Evolutionary conservation across 495 filamentous ascomycete genomes (phyloP).

Genomic region (Evernia prunastri): DNA sequence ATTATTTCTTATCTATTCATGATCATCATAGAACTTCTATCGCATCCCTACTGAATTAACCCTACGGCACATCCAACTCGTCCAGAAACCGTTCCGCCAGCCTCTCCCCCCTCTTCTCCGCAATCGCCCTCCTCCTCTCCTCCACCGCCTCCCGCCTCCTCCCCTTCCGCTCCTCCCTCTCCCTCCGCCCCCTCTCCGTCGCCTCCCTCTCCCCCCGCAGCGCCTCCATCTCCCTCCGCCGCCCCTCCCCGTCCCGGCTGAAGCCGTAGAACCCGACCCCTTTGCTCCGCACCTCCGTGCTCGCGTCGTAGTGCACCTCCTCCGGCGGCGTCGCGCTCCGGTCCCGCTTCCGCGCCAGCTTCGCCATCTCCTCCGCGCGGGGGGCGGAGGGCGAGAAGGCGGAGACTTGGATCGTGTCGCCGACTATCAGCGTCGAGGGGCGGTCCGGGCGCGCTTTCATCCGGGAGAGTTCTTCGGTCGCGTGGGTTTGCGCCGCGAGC

Average conservation of each 20-base stretch:
- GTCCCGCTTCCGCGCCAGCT: conserved; percentile 67
- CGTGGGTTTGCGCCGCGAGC: conserved; percentile 24
- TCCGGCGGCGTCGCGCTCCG: conserved; percentile 68
- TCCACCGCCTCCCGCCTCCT: conserved; percentile 46
- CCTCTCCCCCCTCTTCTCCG: conserved; percentile 49
- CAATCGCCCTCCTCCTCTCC: conserved; percentile 51
- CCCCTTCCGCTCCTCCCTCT: conserved; percentile 42
- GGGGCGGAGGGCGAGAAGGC: conserved; percentile 70
- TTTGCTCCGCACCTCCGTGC: conserved; percentile 72
- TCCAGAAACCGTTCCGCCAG: conserved; percentile 69
- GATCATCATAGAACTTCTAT: not conserved
- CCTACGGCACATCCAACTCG: conserved; percentile 37
- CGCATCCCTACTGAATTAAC: no score
- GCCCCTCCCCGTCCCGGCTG: conserved; percentile 56
- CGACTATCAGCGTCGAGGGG: conserved; percentile 71
- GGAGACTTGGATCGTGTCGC: conserved; percentile 69
- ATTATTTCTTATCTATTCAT: no score
- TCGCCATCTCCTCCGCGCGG: conserved; percentile 57
- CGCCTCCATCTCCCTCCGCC: conserved; percentile 68
- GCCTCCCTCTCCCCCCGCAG: conserved; percentile 57
- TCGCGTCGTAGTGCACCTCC: conserved; percentile 76
- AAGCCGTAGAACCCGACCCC: conserved; percentile 90
- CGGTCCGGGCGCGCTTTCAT: conserved; percentile 53
- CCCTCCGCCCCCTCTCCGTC: conserved; percentile 58
- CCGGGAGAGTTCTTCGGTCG: conserved; percentile 37